Evolutionary conservation across 2,329 filamentous ascomycete genomes (phyloP).

Genomic region (Ceratocystis colombiana): DNA sequence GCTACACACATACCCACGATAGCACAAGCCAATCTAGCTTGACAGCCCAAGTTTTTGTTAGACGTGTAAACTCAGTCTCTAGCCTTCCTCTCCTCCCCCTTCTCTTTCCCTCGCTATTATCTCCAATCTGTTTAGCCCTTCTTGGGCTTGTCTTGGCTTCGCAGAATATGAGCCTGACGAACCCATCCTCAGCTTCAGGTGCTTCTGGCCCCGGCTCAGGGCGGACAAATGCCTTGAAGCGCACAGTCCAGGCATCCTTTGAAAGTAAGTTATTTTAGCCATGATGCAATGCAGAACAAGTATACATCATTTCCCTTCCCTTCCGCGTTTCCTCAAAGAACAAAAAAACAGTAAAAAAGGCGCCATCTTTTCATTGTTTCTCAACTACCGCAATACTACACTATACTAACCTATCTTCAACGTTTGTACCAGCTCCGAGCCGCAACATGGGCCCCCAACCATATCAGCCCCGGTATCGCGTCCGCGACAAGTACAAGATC

Average conservation of each 20-base stretch:
- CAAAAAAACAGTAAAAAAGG: no score
- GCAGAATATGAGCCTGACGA: slow-evolving; percentile 43
- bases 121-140: neutral
- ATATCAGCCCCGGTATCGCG: slow-evolving; percentile 70
- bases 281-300: neutral
- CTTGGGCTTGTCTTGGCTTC: neutral
- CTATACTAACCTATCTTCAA: neutral
- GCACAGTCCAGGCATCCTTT: slow-evolving; percentile 37
- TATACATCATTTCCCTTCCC: no score
- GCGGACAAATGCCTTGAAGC: slow-evolving; percentile 43
- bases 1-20: neutral
- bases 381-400: neutral
- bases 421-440: neutral
- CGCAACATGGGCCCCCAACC: slow-evolving; percentile 24
- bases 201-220: slow-evolving; percentile 41
- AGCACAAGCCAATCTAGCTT: neutral
- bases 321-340: no score
- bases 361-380: no score
- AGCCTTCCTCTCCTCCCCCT: neutral
- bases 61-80: no score
- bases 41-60: neutral
- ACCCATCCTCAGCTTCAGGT: slow-evolving; percentile 43
- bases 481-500: slow-evolving; percentile 89
- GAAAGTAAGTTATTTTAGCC: slow-evolving; percentile 31
- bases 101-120: neutral